Conservation (phyloP, 768 basidiomycete genomes). For the Kwoniella bestiolae region DNA sequence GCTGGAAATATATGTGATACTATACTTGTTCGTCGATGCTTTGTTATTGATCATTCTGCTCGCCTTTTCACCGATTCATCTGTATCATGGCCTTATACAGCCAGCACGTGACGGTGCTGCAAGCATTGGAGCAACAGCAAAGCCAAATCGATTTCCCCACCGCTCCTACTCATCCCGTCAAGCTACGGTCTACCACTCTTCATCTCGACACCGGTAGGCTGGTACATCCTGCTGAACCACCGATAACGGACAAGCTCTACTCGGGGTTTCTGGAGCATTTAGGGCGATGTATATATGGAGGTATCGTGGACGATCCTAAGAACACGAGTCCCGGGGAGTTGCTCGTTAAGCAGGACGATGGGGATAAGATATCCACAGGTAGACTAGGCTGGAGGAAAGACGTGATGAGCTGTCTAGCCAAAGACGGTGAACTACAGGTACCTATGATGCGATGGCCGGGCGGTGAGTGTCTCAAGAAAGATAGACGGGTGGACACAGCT, state of each 20-base stretch:
- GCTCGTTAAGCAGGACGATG: constrained; percentile 53
- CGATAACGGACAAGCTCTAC: constrained; percentile 60
- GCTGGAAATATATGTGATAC: no score
- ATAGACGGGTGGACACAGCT: background rate
- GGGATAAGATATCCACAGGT: constrained; percentile 57
- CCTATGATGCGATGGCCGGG: constrained; percentile 65
- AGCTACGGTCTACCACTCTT: constrained; percentile 40
- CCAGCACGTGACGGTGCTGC: constrained; percentile 11
- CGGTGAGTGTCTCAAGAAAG: constrained; percentile 55
- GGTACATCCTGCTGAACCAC: constrained; percentile 61
- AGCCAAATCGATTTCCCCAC: background rate
- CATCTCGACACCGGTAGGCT: constrained; percentile 60
- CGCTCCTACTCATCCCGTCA: constrained; percentile 28
- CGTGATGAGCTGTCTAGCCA: constrained; percentile 60
- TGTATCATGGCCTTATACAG: constrained; percentile 14
- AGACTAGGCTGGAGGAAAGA: constrained; percentile 63
- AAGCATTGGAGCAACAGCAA: constrained; percentile 15
- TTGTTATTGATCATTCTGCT: background rate
- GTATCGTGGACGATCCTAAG: constrained; percentile 53
- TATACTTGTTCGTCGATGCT: no score
- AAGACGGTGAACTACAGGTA: constrained; percentile 60
- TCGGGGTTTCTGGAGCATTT: constrained; percentile 70
- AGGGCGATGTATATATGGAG: constrained; percentile 58
- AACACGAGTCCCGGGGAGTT: constrained; percentile 37
- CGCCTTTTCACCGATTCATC: background rate